phyloP scores from a whole-genome alignment of 208 protist species.

The Borovskyia barvae region DNA sequence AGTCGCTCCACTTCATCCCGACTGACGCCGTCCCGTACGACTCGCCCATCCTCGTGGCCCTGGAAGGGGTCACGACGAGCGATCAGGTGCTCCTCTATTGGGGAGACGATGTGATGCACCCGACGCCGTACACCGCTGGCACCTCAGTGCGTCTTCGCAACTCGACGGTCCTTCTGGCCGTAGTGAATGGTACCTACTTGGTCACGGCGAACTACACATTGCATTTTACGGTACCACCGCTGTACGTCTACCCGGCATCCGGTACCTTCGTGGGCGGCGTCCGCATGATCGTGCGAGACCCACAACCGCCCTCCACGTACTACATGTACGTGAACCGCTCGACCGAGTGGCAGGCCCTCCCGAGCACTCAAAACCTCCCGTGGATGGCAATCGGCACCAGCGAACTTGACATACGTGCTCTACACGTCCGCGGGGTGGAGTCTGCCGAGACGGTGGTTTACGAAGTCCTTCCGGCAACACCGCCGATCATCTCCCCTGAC shows the following conservation, averaged over 20 bases:
- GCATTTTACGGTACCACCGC: slow-evolving; percentile 18
- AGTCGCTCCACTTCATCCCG: slow-evolving; percentile 27
- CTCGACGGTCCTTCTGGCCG: slow-evolving; percentile 40
- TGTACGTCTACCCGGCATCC: slow-evolving; percentile 47
- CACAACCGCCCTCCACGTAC: slow-evolving; percentile 28
- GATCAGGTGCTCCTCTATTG: slow-evolving; percentile 39
- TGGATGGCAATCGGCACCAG: slow-evolving; percentile 28
- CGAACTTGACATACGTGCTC: slow-evolving; percentile 24
- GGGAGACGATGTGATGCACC: slow-evolving; percentile 30
- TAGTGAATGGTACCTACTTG: slow-evolving; percentile 34
- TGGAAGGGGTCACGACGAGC: slow-evolving; percentile 24
- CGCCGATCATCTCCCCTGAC: slow-evolving; percentile 27
- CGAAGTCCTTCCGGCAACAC: slow-evolving; percentile 29
- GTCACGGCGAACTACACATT: slow-evolving; percentile 37
- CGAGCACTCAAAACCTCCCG: slow-evolving; percentile 21
- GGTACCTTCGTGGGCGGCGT: slow-evolving; percentile 62
- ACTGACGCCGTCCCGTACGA: slow-evolving; percentile 25
- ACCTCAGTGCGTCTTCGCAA: slow-evolving; percentile 45
- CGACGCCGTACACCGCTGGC: slow-evolving; percentile 30
- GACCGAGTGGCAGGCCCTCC: slow-evolving; percentile 10
- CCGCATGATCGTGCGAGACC: slow-evolving; percentile 35
- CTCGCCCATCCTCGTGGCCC: slow-evolving; percentile 38
- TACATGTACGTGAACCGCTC: slow-evolving; percentile 48
- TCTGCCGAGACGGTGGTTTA: slow-evolving; percentile 29
- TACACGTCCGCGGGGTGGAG: slow-evolving; percentile 42